Percentiles rank a stretch among this genome's conserved stretches.
Evolutionary conservation across 2,329 filamentous ascomycete species (phyloP).

Genomic region (Aspergillus sojae): DNA sequence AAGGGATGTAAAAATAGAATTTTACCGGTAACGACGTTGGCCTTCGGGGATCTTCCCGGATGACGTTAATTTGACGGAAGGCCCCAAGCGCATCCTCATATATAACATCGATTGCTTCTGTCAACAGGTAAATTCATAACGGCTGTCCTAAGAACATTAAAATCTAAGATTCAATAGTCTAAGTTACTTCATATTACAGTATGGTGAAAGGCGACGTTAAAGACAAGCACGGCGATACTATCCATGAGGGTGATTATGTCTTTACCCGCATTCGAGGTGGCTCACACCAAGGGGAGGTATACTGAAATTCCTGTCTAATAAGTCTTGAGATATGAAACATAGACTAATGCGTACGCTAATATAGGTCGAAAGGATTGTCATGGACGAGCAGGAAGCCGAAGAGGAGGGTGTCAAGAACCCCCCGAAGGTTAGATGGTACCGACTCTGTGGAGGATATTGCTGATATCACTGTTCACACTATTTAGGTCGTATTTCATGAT

Average conservation of each 20-base stretch:
- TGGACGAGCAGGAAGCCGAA: constrained; percentile 1
- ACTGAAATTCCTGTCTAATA: too few relatives aligned
- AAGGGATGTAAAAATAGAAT: too few relatives aligned
- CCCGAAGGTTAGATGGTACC: neutral
- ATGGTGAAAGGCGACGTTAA: constrained; percentile 8
- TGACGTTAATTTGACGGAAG: neutral
- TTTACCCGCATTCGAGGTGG: constrained; percentile 9
- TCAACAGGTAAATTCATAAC: too few relatives aligned
- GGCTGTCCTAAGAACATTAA: too few relatives aligned
- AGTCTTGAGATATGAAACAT: neutral
- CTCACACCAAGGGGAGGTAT: constrained; percentile 5
- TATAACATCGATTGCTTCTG: too few relatives aligned
- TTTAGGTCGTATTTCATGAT: constrained; percentile 7
- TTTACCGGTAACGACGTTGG: too few relatives aligned
- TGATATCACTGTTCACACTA: neutral
- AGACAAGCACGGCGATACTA: constrained; percentile 4
- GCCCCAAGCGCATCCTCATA: too few relatives aligned
- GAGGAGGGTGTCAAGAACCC: constrained; percentile 7
- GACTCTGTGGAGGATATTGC: neutral
- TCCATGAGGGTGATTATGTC: constrained; percentile 7
- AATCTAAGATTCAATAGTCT: too few relatives aligned
- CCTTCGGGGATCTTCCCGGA: neutral
- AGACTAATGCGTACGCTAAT: neutral
- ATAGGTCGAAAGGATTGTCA: constrained; percentile 5
- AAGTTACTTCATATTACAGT: neutral